A percentile compares a stretch with the other conserved stretches of the same genome.
phyloP scores from a whole-genome alignment of 345 rosid species.

The Carallia brachiata region DNA sequence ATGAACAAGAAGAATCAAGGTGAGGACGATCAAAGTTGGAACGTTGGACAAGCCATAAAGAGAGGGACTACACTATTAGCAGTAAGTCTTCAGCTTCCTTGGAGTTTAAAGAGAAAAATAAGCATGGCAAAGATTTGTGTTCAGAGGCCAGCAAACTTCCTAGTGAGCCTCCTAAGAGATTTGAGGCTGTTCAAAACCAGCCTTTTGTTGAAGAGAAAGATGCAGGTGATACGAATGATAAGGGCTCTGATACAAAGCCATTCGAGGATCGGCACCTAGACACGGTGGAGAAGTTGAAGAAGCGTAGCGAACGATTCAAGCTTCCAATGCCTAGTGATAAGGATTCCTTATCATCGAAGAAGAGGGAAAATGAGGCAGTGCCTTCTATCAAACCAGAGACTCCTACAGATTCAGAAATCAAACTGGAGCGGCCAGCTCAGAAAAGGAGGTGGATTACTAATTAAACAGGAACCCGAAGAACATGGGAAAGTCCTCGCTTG shows the following conservation, averaged over 20 bases:
- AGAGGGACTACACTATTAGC: conserved; percentile 60
- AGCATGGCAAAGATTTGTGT: conserved; percentile 35
- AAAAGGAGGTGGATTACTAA: conserved; percentile 83
- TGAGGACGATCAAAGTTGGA: conserved; percentile 88
- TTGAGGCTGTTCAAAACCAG: conserved; percentile 39
- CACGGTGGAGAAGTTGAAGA: conserved; percentile 95
- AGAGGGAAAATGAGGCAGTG: conserved; percentile 49
- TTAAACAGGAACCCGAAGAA: conserved; percentile 24
- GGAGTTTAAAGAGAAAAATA: conserved; percentile 57
- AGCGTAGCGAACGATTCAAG: conserved; percentile 96
- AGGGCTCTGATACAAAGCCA: conserved; percentile 52
- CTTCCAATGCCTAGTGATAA: conserved; percentile 88
- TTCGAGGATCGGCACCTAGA: conserved; percentile 70
- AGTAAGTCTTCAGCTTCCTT: conserved; percentile 59
- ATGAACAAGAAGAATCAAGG: conserved; percentile 71
- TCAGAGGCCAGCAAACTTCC: conserved; percentile 34
- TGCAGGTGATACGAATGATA: conserved; percentile 46
- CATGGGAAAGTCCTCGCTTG: conserved; percentile 1
- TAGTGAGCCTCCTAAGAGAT: conserved; percentile 35
- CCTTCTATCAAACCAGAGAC: conserved; percentile 55
- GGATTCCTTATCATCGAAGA: conserved; percentile 52
- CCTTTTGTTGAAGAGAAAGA: conserved; percentile 44
- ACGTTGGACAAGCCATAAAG: conserved; percentile 93
- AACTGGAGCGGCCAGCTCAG: conserved; percentile 85
- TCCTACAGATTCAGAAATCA: conserved; percentile 62